Conservation (phyloP, 2,329 filamentous ascomycete species). For the Elsinoe batatas region DNA sequence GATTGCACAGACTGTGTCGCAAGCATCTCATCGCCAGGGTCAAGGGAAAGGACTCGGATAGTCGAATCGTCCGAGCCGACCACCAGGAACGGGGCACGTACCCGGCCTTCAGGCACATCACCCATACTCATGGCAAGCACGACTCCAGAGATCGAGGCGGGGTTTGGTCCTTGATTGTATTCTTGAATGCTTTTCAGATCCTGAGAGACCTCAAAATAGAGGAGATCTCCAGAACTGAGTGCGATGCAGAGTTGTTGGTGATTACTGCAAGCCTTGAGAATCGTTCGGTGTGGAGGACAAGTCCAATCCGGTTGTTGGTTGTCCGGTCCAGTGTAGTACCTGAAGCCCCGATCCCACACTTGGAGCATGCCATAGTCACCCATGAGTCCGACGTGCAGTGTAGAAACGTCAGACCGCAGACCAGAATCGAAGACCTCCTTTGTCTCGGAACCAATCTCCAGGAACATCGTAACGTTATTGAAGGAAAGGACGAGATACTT, state of each 20-base stretch:
- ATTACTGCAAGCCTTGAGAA: slow-evolving; percentile 89
- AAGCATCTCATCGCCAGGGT: slow-evolving; percentile 42
- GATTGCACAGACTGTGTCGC: slow-evolving; percentile 18
- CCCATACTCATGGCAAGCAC: slow-evolving; percentile 92
- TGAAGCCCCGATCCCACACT: slow-evolving; percentile 18
- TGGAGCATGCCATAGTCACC: slow-evolving; percentile 55
- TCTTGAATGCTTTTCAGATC: slow-evolving; percentile 76
- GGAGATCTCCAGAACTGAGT: slow-evolving; percentile 89
- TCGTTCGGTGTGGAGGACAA: slow-evolving; percentile 77
- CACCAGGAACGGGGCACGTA: slow-evolving; percentile 84
- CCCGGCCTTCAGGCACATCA: slow-evolving; percentile 78
- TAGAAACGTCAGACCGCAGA: slow-evolving; percentile 79
- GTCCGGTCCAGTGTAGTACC: slow-evolving; percentile 17
- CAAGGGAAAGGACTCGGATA: slow-evolving; percentile 81
- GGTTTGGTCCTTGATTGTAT: slow-evolving; percentile 63
- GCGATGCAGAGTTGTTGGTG: slow-evolving; percentile 87
- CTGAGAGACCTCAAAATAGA: slow-evolving; percentile 94
- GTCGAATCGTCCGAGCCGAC: slow-evolving; percentile 96
- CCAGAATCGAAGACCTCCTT: slow-evolving; percentile 92
- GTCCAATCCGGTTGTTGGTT: slow-evolving; percentile 16
- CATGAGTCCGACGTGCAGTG: slow-evolving; percentile 84
- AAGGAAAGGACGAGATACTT: slow-evolving; percentile 95
- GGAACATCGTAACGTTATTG: slow-evolving; percentile 76
- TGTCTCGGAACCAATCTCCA: slow-evolving; percentile 93
- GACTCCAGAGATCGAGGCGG: slow-evolving; percentile 88